phyloP scores from a whole-genome alignment of 2,329 filamentous ascomycete genomes.

The Aureobasidium sp. region DNA sequence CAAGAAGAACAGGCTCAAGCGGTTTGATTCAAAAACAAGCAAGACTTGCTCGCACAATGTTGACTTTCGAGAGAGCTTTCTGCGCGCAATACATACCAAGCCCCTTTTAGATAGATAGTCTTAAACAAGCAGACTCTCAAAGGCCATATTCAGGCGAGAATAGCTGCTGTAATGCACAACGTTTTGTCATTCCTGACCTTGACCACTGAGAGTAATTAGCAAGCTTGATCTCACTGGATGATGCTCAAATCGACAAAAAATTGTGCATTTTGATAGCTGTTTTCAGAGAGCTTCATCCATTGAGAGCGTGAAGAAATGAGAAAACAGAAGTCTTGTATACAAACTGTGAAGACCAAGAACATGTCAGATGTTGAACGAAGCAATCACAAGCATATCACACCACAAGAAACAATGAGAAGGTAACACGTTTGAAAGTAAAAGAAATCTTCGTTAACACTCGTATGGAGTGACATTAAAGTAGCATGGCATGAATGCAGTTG shows the following conservation, averaged over 20 bases:
- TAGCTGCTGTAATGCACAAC: neutral
- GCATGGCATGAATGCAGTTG: neutral
- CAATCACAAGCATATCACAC: neutral
- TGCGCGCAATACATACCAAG: neutral
- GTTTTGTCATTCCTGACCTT: neutral
- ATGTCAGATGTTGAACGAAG: too few species aligned
- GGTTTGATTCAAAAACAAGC: neutral
- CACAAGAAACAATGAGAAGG: neutral
- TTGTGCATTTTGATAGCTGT: neutral
- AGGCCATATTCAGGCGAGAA: neutral
- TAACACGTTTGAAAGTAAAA: neutral
- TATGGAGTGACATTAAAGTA: slow-evolving; percentile 1
- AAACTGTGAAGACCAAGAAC: too few species aligned
- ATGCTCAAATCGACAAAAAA: neutral
- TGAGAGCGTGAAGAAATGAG: neutral
- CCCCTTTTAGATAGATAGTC: neutral
- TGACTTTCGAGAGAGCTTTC: neutral
- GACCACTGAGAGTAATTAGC: neutral
- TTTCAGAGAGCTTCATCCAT: neutral
- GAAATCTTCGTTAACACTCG: slow-evolving; percentile 5
- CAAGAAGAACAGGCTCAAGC: too few species aligned
- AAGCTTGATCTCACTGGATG: neutral
- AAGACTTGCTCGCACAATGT: neutral
- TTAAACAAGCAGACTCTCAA: neutral
- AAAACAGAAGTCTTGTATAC: too few species aligned